Base-by-base conservation (phyloP, 2,329 filamentous ascomycete species). In the Pseudogymnoascus sp. region DNA sequence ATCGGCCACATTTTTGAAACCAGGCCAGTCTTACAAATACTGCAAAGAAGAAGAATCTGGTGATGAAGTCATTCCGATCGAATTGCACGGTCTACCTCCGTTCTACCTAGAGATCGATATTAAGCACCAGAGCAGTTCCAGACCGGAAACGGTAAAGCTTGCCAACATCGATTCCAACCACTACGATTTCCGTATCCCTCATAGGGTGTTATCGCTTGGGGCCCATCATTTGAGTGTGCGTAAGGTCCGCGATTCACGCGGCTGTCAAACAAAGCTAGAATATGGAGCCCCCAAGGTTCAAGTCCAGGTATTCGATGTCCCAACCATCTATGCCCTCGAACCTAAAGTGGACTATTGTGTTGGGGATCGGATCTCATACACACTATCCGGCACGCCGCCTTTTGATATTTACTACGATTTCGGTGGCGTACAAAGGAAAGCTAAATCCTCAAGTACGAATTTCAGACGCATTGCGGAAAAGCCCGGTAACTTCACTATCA, bases 371-470 rank as follows among this genome's bases (percentile, higher is more conserved):
- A 88, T 99, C 67, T 89, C 90, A 3, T 99, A 96, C 76, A 92
- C 91, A 0, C 84, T 99, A 5, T 91, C 91, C 1, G 95, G 94
- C 49, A 90, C 90, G 62, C 87, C 92, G 16, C 95, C 95, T 0
- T 99, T 99, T 74, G 91, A 93, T 49, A 88, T 99, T 49, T 88
- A 88, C 74, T 99, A 99, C 77, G 89, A 85, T 10, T 99, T 99
- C 76, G 87, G 92, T 68, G 88, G 87, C 62, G 82, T 83, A 43
- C 80, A 85, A 62, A 87, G 90, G 76, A 93, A 91, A 73, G 94
- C 93, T 61, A 88, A 88, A 67, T 88, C 89, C 11, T 78, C 83
- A 38, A 89, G 86, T 23, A 95, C 91, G 16, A 92, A 84, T 66
- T 99, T 99, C 83, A 89, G 90, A 64, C 92, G 95, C 68, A 88